phyloP scores from a whole-genome alignment of 768 basidiomycete genomes.

The Rhodotorula sphaerocarpa region DNA sequence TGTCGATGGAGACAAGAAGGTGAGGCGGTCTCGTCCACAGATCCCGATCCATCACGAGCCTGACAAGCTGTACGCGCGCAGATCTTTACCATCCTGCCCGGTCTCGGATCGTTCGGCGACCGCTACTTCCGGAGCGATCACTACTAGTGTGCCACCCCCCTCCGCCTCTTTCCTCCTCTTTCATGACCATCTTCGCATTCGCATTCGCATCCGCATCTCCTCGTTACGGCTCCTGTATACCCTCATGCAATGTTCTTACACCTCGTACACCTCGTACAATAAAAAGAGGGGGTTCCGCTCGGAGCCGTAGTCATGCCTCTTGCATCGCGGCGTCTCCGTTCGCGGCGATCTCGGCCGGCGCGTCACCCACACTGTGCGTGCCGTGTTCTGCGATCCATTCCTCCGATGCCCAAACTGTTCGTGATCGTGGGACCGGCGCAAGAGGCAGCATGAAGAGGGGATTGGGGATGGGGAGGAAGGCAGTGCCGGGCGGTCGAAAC shows the following conservation, averaged over 20 bases:
- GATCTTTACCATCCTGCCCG: constrained; percentile 70
- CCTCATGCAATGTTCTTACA: background rate
- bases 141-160: background rate
- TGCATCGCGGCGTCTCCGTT: background rate
- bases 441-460: background rate
- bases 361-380: constrained; percentile 49
- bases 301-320: background rate
- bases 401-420: constrained; percentile 86
- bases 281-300: background rate
- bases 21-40: constrained; percentile 46
- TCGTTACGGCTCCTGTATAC: background rate
- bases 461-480: constrained; percentile 5
- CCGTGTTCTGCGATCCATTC: constrained; percentile 80
- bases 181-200: background rate
- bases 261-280: background rate
- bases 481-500: no score
- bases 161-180: background rate
- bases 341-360: background rate
- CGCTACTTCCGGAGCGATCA: constrained; percentile 43
- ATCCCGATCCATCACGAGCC: no score
- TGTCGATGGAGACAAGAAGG: constrained; percentile 48
- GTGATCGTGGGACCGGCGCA: background rate
- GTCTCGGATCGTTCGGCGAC: constrained; percentile 66
- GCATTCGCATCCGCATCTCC: background rate
- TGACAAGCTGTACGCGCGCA: no score